Percentiles rank a stretch among this genome's conserved stretches.
These are phyloP conservation scores for Cinnamomum chago DNA, from an alignment of 164 flowering plant species.

Conservation along the genomic window DNA sequence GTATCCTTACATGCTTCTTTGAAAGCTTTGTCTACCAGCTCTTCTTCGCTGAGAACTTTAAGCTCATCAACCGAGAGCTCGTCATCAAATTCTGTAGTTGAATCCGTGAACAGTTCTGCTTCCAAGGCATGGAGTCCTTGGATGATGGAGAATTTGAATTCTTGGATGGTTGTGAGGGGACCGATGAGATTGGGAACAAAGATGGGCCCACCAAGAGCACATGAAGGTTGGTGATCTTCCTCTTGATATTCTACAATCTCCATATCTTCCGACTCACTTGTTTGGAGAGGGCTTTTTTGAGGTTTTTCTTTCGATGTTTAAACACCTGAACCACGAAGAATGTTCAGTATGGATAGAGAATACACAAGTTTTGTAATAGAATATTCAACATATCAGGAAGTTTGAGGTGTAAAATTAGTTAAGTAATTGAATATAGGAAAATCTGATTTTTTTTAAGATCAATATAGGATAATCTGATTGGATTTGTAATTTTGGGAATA, in stretches of 20 bases:
- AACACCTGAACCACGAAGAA: too few species aligned
- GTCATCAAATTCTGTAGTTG: constrained; percentile 19
- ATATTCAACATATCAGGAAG: too few species aligned
- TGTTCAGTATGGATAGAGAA: too few species aligned
- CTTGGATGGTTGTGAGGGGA: constrained; percentile 39
- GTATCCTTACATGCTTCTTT: constrained; percentile 56
- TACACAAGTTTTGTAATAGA: too few species aligned
- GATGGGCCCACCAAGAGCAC: constrained; percentile 74
- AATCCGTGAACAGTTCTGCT: constrained; percentile 28
- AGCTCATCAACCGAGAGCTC: constrained; percentile 75
- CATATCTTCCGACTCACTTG: not conserved
- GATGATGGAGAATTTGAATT: constrained; percentile 34
- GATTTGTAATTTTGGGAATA: too few species aligned
- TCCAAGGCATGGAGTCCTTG: constrained; percentile 44
- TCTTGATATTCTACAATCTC: not conserved
- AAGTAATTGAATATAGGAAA: too few species aligned
- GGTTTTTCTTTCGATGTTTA: too few species aligned
- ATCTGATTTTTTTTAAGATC: too few species aligned
- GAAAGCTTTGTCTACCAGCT: constrained; percentile 58
- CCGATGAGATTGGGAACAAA: constrained; percentile 47
- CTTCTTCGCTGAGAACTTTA: constrained; percentile 56
- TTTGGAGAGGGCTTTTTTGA: not conserved
- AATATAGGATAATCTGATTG: too few species aligned
- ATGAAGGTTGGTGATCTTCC: constrained; percentile 15
- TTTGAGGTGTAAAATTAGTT: too few species aligned